These are phyloP conservation scores for Cordyceps militaris DNA, from an alignment of 2,329 filamentous ascomycete genomes.

Conservation along the genomic window DNA sequence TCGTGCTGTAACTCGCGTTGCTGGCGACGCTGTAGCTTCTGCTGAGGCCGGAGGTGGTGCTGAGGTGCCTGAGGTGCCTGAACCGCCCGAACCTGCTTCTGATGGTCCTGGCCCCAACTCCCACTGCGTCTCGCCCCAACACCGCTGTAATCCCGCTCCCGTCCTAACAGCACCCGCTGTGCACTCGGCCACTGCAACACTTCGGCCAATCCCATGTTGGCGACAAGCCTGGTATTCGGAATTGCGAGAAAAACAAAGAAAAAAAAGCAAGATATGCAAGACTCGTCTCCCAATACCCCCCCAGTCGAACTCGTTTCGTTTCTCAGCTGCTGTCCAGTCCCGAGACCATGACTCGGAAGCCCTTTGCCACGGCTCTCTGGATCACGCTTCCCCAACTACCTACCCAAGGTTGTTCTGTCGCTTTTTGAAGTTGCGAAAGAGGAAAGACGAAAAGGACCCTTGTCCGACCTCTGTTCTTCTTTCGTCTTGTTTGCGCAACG, in stretches of 20 bases:
- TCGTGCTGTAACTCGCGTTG: background rate
- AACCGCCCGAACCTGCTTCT: background rate
- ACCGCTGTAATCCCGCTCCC: slow-evolving; percentile 2
- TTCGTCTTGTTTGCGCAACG: background rate
- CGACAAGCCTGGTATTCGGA: background rate
- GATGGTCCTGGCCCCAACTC: background rate
- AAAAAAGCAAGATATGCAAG: background rate
- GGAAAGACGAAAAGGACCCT: background rate
- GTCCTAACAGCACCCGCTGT: background rate
- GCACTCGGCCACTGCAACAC: slow-evolving; percentile 9
- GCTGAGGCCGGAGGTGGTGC: too few relatives aligned
- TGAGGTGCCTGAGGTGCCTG: too few relatives aligned
- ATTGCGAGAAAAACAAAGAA: background rate
- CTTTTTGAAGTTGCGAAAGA: too few relatives aligned
- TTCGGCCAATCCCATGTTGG: slow-evolving; percentile 7
- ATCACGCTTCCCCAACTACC: background rate
- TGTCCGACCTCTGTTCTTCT: background rate
- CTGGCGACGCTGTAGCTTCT: background rate
- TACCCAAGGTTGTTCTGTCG: too few relatives aligned
- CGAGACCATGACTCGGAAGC: slow-evolving; percentile 3
- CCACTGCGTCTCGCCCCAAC: background rate
- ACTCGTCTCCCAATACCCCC: background rate
- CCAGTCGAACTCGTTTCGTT: background rate
- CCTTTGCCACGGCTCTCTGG: background rate
- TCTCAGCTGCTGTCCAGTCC: background rate